Base-by-base conservation (phyloP, 805 yeast species). In the Kazachstania africana region DNA sequence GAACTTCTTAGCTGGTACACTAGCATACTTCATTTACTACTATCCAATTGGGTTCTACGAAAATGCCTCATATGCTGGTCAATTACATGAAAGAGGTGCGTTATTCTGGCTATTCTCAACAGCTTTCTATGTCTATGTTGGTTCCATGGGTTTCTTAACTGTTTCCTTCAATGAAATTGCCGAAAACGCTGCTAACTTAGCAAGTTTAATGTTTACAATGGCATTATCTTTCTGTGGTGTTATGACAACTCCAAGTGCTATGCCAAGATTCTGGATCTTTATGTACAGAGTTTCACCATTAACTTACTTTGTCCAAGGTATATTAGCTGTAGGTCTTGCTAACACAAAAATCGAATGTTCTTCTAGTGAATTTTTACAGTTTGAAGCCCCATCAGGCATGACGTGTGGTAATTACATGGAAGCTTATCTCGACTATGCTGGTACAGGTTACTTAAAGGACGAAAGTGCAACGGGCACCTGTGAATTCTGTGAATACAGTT, bases 211-310 rank as follows among this genome's bases (percentile, higher is more conserved):
- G 40, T 78, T 75, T 54, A 72, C 80, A 1, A 56, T 77, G 63
- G 63, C 72, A 22, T 61, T 81, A 57, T 68, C 70, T 30, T 79
- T 80, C 69, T 78, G 84, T 65, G 94, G 94, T 66, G 83, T 78
- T 28, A 60, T 82, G 59, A 74, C 70, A 10, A 61, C 72, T 12
- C 68, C 74, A 37, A 58, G 60, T 6, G 60, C 54, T 17, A 49
- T 77, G 62, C 81, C 81, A 15, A 73, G 83, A n/a, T 81, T 81
- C 65, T 76, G 88, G 87, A 60, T 68, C 27, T 80, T 78, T 63
- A 75, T 79, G 83, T 79, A 78, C 63, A 65, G 87, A 50, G 68
- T 64, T n/a, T 72, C 78, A 12, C 88, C 93, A 10, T 60, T 77
- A 41, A 75, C 84, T 1, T 80, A 78, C 43, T 65, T 77, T 59